These are phyloP conservation scores for Falciphora oryzae DNA, from an alignment of 2,329 filamentous ascomycete genomes.

Conservation along the genomic window DNA sequence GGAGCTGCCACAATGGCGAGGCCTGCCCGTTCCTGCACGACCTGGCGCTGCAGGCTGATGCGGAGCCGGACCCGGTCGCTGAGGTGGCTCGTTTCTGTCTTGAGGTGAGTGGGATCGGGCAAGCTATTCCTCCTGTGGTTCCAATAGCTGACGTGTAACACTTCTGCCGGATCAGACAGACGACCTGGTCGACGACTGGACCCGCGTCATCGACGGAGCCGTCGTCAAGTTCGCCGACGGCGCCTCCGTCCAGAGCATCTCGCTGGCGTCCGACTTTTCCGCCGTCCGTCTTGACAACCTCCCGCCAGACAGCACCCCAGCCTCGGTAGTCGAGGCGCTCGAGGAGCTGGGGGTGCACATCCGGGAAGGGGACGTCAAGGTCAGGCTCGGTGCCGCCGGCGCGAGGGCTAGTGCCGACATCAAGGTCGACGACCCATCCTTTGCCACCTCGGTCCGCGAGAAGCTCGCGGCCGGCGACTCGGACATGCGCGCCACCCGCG, in stretches of 20 bases:
- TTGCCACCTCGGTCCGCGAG: constrained; percentile 18
- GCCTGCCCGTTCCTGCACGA: constrained; percentile 11
- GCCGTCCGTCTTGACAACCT: constrained; percentile 27
- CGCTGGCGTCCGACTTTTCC: constrained; percentile 30
- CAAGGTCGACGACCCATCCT: constrained; percentile 21
- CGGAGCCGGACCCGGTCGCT: neutral
- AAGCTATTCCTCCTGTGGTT: neutral
- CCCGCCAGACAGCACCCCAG: constrained; percentile 15
- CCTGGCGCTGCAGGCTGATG: neutral
- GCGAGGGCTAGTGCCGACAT: constrained; percentile 18
- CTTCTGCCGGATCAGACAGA: constrained; percentile 3
- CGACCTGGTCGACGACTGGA: constrained; percentile 12
- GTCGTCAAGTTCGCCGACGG: constrained; percentile 28
- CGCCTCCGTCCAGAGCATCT: constrained; percentile 22
- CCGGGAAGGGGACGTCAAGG: constrained; percentile 12
- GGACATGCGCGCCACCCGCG: constrained; percentile 10
- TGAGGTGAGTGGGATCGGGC: neutral
- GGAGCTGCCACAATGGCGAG: constrained; percentile 8
- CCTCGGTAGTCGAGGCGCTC: constrained; percentile 19
- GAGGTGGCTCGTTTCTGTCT: neutral
- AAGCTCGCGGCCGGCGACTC: constrained; percentile 11
- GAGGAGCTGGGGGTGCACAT: constrained; percentile 14
- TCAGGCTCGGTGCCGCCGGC: constrained; percentile 8
- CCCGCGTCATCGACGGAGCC: constrained; percentile 20
- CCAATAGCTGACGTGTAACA: no score